A percentile compares a stretch with the other conserved stretches of the same genome.
Evolutionary conservation across 106 monocot genomes (phyloP).

Genomic region (Dioscorea dumetorum): DNA sequence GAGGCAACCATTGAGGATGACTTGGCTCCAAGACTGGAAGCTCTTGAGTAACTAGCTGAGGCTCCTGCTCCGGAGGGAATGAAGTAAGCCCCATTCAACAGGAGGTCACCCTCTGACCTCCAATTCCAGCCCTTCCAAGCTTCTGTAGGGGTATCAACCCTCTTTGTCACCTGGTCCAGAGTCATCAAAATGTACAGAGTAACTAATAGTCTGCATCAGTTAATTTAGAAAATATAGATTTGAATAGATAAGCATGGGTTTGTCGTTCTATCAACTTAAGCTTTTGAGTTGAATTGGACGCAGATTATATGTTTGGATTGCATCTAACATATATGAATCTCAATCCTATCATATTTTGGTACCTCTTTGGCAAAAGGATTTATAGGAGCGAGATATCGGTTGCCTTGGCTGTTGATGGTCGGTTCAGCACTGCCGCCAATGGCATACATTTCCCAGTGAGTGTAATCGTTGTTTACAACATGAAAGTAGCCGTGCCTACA

Average conservation of each 20-base stretch:
- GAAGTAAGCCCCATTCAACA: constrained; percentile 27
- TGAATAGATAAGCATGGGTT: no score
- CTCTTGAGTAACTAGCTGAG: constrained; percentile 25
- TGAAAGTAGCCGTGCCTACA: constrained; percentile 36
- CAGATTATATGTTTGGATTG: no score
- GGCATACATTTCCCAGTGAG: constrained; percentile 40
- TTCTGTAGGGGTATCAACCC: constrained; percentile 6
- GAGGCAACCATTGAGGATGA: constrained; percentile 18
- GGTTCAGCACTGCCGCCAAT: constrained; percentile 30
- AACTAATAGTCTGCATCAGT: no score
- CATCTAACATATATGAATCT: no score
- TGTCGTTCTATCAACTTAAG: no score
- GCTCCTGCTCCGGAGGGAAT: constrained; percentile 29
- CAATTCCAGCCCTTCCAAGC: constrained; percentile 14
- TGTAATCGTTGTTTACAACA: constrained; percentile 36
- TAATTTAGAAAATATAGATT: no score
- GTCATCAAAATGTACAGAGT: no score
- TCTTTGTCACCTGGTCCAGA: constrained; percentile 21
- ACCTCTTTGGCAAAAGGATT: constrained; percentile 33
- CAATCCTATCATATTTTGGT: no score
- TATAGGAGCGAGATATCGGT: constrained; percentile 21
- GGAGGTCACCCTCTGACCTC: constrained; percentile 10
- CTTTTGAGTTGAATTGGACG: no score
- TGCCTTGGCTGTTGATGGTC: constrained; percentile 39
- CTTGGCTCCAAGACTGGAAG: constrained; percentile 30